These are phyloP conservation scores for Pleurotus pulmonarius DNA, from an alignment of 768 basidiomycete genomes.

Conservation along the genomic window DNA sequence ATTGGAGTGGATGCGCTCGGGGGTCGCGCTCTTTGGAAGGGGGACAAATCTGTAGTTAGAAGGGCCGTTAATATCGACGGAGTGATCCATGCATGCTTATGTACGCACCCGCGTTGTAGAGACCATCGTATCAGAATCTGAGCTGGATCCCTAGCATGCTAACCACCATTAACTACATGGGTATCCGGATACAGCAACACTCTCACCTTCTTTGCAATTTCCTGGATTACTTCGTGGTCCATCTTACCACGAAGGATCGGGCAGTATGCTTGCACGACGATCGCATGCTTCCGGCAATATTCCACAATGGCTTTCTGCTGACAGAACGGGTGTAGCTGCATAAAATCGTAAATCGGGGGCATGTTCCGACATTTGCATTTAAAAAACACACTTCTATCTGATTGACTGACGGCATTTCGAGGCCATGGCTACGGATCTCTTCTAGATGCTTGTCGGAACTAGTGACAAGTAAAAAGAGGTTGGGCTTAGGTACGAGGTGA, in stretches of 20 bases:
- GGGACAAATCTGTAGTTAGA: slow-evolving; percentile 58
- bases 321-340: slow-evolving; percentile 77
- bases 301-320: slow-evolving; percentile 78
- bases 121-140: slow-evolving; percentile 91
- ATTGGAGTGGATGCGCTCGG: slow-evolving; percentile 70
- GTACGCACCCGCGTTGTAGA: slow-evolving; percentile 70
- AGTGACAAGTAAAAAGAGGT: neutral
- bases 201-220: slow-evolving; percentile 57
- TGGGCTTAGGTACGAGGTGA: neutral
- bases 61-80: neutral
- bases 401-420: slow-evolving; percentile 69
- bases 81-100: neutral
- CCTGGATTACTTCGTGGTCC: slow-evolving; percentile 49
- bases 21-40: slow-evolving; percentile 77
- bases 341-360: no score
- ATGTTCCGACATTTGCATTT: neutral
- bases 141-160: slow-evolving; percentile 62
- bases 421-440: slow-evolving; percentile 62
- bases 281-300: slow-evolving; percentile 60
- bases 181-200: no score
- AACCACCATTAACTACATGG: neutral
- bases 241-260: slow-evolving; percentile 65
- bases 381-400: slow-evolving; percentile 66
- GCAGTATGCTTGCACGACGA: slow-evolving; percentile 72
- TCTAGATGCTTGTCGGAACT: slow-evolving; percentile 72